Evolutionary conservation across 1,284 basidiomycete species (phyloP), one percentile per base, ranked within the genome.

Genomic region (Ceratobasidium sp.): DNA sequence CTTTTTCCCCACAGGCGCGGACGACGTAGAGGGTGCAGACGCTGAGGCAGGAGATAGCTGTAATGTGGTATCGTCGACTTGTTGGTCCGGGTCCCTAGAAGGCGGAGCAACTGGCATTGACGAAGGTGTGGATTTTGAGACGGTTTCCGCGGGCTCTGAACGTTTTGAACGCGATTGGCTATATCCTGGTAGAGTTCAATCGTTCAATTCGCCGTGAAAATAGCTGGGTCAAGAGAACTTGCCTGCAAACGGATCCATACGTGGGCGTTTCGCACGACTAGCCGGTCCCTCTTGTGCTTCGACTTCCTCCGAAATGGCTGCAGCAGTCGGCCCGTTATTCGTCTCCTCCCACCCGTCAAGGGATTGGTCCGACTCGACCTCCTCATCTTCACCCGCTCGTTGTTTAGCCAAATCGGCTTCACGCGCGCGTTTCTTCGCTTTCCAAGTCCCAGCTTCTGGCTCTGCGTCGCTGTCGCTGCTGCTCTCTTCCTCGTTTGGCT

Each of bases 211-310:
- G 10, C 40, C 63, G 26, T 46, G 33, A 13, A 56, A 60, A 20
- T 33, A 7, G 33, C 18, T 10, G 1, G n/a, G 23, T 46, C 2
- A 26, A 46, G 26, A 15, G 9, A 20, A 46, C 55, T 49, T 83
- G 91, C 93, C 91, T 79, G 89, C 88, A 81, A 93, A 93, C 9
- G 90, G 90, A 84, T 93, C 92, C 58, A 92, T 83, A 83, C 79
- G 84, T 83, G 26, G 33, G 40, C 79, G 70, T n/a, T 78, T 78
- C 1, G 49, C 56, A 85, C 84, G 81, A 86, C 85, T 51, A 60
- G 56, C 20, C 79, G 18, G 80, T 39, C 26, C 80, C 67, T 56
- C 79, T 73, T 42, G 51, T 53, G 1, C 28, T 18, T 42, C 39
- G 40, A 72, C 33, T 18, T 68, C 76, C 9, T 75, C 83, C 20